Conservation (phyloP, 495 filamentous ascomycete genomes). For the Talaromyces proteolyticus region DNA sequence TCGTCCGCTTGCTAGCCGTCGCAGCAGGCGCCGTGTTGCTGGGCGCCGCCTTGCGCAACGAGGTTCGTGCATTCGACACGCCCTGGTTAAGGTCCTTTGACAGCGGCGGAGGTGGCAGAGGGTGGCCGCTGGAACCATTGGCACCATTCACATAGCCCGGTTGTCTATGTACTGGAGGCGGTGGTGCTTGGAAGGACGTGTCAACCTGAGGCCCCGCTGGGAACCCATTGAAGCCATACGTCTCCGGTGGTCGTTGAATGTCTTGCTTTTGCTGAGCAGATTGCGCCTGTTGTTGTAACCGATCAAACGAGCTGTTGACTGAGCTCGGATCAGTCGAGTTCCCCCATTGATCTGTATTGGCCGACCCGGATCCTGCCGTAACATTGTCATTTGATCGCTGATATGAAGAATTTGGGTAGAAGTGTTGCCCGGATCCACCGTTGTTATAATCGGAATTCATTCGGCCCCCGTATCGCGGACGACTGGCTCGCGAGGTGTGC, state of each 20-base stretch:
- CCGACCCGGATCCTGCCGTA: constrained; percentile 62
- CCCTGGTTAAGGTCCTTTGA: constrained; percentile 14
- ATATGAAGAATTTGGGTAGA: constrained; percentile 63
- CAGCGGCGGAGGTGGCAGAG: constrained; percentile 15
- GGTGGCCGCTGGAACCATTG: constrained; percentile 16
- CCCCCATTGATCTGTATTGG: constrained; percentile 62
- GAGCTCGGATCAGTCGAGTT: constrained; percentile 86
- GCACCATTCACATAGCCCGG: neutral
- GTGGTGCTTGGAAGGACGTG: constrained; percentile 1
- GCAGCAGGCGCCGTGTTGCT: neutral
- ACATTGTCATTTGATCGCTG: constrained; percentile 81
- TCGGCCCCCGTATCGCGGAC: constrained; percentile 37
- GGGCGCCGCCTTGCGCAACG: constrained; percentile 15
- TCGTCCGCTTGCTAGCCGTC: constrained; percentile 62
- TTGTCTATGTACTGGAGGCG: neutral
- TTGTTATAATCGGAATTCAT: constrained; percentile 40
- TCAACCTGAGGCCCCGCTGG: constrained; percentile 32
- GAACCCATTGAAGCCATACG: constrained; percentile 50
- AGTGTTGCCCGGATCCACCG: constrained; percentile 18
- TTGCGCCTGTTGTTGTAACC: constrained; percentile 50
- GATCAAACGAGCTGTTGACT: constrained; percentile 84
- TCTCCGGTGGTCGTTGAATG: constrained; percentile 38
- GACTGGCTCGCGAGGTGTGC: constrained; percentile 10
- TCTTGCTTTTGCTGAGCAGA: constrained; percentile 23
- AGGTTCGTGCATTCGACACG: constrained; percentile 12